Evolutionary conservation across 129 eudicot species (phyloP), one percentile per base, ranked within the genome.

Genomic region (Flaveria trinervia): DNA sequence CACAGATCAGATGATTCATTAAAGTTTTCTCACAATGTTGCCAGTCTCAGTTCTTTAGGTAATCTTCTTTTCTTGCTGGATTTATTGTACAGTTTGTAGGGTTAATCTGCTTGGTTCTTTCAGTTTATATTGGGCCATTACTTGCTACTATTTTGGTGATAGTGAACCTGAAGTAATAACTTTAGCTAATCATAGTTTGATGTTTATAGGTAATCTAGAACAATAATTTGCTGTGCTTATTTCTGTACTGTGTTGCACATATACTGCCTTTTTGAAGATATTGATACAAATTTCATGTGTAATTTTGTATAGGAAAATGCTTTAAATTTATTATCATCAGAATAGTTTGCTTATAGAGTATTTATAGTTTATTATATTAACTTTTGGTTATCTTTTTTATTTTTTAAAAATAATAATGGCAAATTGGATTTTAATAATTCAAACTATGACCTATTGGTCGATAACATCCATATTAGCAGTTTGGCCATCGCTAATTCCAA

Each of bases 1-100:
- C 96, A 2, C 92, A 90, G 85, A 70, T 79, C 30, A 71, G 92
- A 90, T 90, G 69, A 87, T 83, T 84, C 39, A 23, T 25, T 15
- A 44, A 23, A 14, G 43, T 78, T 80, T 20, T 13, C 64, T 46
- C 55, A 55, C 74, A 25, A 17, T 25, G 46, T 43, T 69, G 26
- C 61, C 75, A 62, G 60, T 73, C 60, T 45, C 75, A 10, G 39
- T 73, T 73, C 66, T 26, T 48, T 65, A n/a, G 81, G 84, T 75
- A 82, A 70, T 78, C 11, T 54, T 45, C 46, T 70, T 39, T 70
- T 62, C 54, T 57, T 79, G 36, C 51, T 49, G 39, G 64, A 33
- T 49, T 71, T 71, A 25, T 49, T 75, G 12, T 18, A 22, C 49
- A 14, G 46, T 59, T 56, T 22, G 13, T 41, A 39, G 36, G 55